Conservation (phyloP, 1,284 basidiomycete genomes). For the Cryptococcus sp. region DNA sequence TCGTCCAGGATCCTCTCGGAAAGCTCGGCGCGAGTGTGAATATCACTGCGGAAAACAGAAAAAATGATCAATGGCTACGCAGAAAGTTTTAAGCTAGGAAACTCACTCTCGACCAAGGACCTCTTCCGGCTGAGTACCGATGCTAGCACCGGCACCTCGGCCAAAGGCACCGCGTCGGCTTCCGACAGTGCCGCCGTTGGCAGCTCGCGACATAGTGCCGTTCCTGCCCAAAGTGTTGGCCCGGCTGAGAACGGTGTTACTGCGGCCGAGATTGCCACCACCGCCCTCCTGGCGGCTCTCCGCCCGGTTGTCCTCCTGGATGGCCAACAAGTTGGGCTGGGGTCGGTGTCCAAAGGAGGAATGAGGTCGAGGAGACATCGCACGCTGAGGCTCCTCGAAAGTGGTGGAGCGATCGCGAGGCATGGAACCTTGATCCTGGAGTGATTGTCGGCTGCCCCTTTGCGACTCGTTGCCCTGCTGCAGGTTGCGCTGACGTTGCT, state of each 20-base stretch:
- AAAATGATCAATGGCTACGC: not conserved
- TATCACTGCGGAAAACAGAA: constrained; percentile 32
- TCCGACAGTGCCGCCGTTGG: constrained; percentile 47
- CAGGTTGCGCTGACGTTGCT: constrained; percentile 39
- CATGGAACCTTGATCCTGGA: constrained; percentile 22
- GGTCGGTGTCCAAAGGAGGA: constrained; percentile 40
- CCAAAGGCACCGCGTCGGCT: constrained; percentile 47
- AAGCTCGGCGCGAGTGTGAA: constrained; percentile 46
- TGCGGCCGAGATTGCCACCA: constrained; percentile 24
- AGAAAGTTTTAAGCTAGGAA: not conserved
- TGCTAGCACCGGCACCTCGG: constrained; percentile 45
- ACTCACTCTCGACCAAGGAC: constrained; percentile 48
- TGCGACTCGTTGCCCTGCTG: constrained; percentile 27
- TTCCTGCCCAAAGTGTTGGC: constrained; percentile 39
- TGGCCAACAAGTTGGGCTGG: constrained; percentile 30
- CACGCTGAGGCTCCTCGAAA: constrained; percentile 22
- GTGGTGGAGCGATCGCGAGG: constrained; percentile 19
- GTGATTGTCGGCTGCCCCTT: constrained; percentile 8
- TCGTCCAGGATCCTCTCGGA: constrained; percentile 44
- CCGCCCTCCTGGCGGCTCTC: constrained; percentile 24
- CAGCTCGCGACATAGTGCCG: constrained; percentile 38
- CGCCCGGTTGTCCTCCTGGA: constrained; percentile 26
- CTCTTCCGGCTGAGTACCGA: constrained; percentile 51
- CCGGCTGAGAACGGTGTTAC: constrained; percentile 31
- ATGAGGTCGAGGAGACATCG: constrained; percentile 24